A percentile compares a stretch with the other conserved stretches of the same genome.
Conservation (phyloP, 257 asterid genomes). For the Lycium barbarum region DNA sequence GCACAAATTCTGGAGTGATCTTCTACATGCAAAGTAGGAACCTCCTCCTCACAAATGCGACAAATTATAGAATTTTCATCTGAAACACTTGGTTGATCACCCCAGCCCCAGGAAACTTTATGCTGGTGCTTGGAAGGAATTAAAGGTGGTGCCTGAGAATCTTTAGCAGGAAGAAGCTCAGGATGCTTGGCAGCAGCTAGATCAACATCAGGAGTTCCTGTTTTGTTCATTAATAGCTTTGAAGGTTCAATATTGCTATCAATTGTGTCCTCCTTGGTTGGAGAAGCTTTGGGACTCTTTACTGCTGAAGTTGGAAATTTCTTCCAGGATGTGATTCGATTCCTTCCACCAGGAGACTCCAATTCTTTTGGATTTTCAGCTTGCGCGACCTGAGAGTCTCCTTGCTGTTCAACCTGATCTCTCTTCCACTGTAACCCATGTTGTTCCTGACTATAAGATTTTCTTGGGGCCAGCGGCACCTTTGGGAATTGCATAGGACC, state of each 20-base stretch:
- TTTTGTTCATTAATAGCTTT: constrained; percentile 49
- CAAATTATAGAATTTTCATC: constrained; percentile 96
- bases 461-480: constrained; percentile 61
- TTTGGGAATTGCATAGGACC: constrained; percentile 54
- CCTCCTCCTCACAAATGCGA: constrained; percentile 99
- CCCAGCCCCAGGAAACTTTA: constrained; percentile 93
- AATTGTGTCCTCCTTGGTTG: constrained; percentile 57
- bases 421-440: constrained; percentile 70
- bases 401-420: constrained; percentile 51
- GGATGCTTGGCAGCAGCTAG: constrained; percentile 62
- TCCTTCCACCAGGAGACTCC: constrained; percentile 63
- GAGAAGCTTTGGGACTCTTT: constrained; percentile 64
- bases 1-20: constrained; percentile 98
- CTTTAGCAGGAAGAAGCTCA: constrained; percentile 63
- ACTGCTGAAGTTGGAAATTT: constrained; percentile 78
- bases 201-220: constrained; percentile 61
- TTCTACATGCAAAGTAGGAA: constrained; percentile 95
- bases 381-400: constrained; percentile 48
- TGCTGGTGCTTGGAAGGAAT: constrained; percentile 65
- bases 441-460: constrained; percentile 94
- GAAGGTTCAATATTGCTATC: constrained; percentile 58
- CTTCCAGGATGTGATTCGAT: constrained; percentile 92
- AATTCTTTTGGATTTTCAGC: constrained; percentile 53
- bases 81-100: constrained; percentile 75
- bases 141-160: constrained; percentile 53